Evolutionary conservation across 1,284 basidiomycete species (phyloP).

Genomic region (Cryptococcus sp.): DNA sequence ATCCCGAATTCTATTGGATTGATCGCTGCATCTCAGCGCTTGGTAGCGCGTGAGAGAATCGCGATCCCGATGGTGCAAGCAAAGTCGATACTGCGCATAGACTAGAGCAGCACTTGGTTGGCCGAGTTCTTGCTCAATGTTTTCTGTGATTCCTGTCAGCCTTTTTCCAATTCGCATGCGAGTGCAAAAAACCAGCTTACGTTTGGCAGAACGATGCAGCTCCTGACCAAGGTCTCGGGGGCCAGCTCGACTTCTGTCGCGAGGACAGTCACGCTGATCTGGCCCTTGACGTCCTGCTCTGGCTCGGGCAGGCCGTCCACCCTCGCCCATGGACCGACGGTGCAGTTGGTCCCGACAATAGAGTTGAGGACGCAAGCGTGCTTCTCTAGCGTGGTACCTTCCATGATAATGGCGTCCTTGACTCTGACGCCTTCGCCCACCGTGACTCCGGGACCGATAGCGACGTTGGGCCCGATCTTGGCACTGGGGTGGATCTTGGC

Average conservation of each 20-base stretch:
- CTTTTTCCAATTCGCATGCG: too few relatives aligned
- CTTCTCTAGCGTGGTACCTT: slow-evolving; percentile 54
- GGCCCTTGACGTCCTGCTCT: slow-evolving; percentile 48
- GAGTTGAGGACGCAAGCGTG: slow-evolving; percentile 56
- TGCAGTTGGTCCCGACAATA: slow-evolving; percentile 53
- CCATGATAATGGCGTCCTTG: slow-evolving; percentile 57
- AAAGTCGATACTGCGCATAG: neutral
- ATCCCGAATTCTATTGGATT: neutral
- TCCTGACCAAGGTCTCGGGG: slow-evolving; percentile 51
- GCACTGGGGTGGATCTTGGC: slow-evolving; percentile 54
- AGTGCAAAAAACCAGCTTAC: slow-evolving; percentile 27
- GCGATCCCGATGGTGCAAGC: too few relatives aligned
- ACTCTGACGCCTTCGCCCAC: slow-evolving; percentile 56
- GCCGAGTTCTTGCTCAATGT: slow-evolving; percentile 51
- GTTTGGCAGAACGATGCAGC: slow-evolving; percentile 58
- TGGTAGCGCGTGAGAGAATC: too few relatives aligned
- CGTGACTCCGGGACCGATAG: slow-evolving; percentile 52
- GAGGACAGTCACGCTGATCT: slow-evolving; percentile 52
- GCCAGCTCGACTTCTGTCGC: slow-evolving; percentile 55
- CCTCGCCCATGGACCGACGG: slow-evolving; percentile 56
- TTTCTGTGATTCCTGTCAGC: slow-evolving; percentile 43
- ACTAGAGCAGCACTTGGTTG: slow-evolving; percentile 56
- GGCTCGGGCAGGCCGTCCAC: slow-evolving; percentile 55
- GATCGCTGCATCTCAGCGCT: neutral
- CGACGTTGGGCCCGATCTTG: slow-evolving; percentile 57